Base-by-base conservation (phyloP, 768 basidiomycete species). In the Agaricus bisporus region DNA sequence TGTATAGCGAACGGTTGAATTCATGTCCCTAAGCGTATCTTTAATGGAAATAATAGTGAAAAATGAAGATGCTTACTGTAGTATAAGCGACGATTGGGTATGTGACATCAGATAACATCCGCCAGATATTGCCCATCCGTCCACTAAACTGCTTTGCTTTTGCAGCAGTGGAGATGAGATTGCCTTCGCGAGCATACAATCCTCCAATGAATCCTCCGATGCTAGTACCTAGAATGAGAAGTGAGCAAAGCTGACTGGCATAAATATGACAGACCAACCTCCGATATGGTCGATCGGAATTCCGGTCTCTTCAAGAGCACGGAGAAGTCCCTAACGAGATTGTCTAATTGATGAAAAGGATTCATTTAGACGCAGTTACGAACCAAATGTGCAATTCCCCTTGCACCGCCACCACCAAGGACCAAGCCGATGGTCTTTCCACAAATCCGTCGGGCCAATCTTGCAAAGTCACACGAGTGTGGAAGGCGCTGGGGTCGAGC, bases 321-420 rank as follows among this genome's bases (percentile, higher is more conserved):
- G 86, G 51, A 99, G 80, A 56, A 94, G 80, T n/a, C 97, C 97
- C 91, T 93, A 58, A 12, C 48, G 39, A n/a, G 25, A 4, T 49
- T 52, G 56, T 54, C 51, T 58, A 54, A 45, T 7, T 14, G 38
- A 49, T 47, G 26, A 15, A 26, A 18, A 7, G 15, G 10, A 38
- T 4, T 48, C 20, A 41, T 4, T 53, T 41, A 56, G 46, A 20
- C 44, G 25, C 9, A 53, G 18, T 26, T 26, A 63, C 66, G 47
- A 59, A 74, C 69, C 48, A 75, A 61, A 67, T 75, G 73, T 15
- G 73, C 69, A 50, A 77, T 72, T 46, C 77, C 97, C 39, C 97
- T 80, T 14, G 95, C 97, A 15, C 97, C 97, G n/a, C 97, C 97
- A 5, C 97, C 97, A 17, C 97, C 97, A 1, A 99, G 79, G 6